Percentiles rank a stretch among this genome's conserved stretches.
Conservation (phyloP, 1,139 yeast species). For the Yamadazyma oceani region DNA sequence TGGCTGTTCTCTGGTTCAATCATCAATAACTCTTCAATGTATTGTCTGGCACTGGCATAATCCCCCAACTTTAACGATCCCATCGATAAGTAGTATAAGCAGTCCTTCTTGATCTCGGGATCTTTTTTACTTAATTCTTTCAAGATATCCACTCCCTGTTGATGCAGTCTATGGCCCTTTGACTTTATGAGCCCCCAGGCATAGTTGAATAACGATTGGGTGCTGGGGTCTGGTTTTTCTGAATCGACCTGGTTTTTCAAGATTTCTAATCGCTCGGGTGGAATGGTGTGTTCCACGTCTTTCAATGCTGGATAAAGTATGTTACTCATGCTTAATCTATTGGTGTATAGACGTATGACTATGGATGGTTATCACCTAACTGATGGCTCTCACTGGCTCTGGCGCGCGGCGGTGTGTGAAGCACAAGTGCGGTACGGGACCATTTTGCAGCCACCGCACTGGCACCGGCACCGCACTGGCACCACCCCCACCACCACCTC, state of each 20-base stretch:
- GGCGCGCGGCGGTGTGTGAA: neutral
- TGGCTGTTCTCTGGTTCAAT: conserved; percentile 86
- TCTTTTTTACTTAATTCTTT: conserved; percentile 74
- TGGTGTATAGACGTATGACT: too few relatives aligned
- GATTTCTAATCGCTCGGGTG: conserved; percentile 72
- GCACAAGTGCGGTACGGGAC: too few relatives aligned
- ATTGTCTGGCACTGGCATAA: conserved; percentile 80
- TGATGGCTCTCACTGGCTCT: too few relatives aligned
- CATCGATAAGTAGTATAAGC: conserved; percentile 81
- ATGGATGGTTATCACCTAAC: too few relatives aligned
- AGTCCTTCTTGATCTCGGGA: conserved; percentile 84
- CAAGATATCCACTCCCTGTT: conserved; percentile 75
- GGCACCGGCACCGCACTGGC: too few relatives aligned
- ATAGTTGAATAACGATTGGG: conserved; percentile 87
- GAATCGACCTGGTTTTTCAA: conserved; percentile 75
- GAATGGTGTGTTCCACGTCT: conserved; percentile 56
- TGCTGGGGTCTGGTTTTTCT: conserved; percentile 77
- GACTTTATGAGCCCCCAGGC: conserved; percentile 96
- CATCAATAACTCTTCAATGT: conserved; percentile 71
- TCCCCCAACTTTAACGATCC: conserved; percentile 91
- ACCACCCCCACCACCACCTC: too few relatives aligned
- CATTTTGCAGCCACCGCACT: too few relatives aligned
- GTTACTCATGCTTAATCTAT: conserved; percentile 1
- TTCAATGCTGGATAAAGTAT: conserved; percentile 40
- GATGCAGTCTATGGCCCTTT: conserved; percentile 56